These are phyloP conservation scores for Phaeoacremonium minimum DNA, from an alignment of 2,329 filamentous ascomycete genomes.

Conservation along the genomic window DNA sequence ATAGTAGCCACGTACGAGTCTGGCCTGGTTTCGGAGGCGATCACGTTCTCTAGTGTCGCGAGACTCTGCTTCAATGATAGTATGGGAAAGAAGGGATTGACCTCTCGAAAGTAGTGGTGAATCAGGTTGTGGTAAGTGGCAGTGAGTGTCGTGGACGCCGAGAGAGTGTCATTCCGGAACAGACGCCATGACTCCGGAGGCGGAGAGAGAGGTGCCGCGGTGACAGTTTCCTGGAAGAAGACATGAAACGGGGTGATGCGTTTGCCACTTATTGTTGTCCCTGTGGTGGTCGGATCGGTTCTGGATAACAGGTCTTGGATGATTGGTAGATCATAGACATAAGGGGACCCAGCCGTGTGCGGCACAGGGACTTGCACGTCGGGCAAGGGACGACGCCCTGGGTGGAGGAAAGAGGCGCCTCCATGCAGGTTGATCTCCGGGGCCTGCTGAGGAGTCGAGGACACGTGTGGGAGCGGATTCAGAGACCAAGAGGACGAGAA, in stretches of 20 bases:
- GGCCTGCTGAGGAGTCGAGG: no score
- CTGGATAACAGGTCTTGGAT: conserved; percentile 11
- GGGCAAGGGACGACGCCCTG: no score
- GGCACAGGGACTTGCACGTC: conserved; percentile 12
- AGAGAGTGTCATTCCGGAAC: conserved; percentile 3
- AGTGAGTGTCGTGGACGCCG: neutral
- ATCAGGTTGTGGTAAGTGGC: conserved; percentile 6
- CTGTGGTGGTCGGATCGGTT: conserved; percentile 3
- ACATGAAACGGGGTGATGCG: conserved; percentile 5
- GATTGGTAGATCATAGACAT: conserved; percentile 16
- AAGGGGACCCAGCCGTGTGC: conserved; percentile 16
- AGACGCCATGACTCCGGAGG: no score
- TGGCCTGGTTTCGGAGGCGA: no score
- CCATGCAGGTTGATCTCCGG: no score
- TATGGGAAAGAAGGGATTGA: conserved; percentile 18
- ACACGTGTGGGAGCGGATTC: neutral
- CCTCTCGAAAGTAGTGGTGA: conserved; percentile 15
- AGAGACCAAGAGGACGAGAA: conserved; percentile 9
- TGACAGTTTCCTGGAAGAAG: conserved; percentile 4
- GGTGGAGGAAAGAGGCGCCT: neutral
- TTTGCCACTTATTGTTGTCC: conserved; percentile 4
- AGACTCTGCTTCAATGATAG: conserved; percentile 3
- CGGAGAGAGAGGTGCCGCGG: conserved; percentile 8
- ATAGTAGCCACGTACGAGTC: neutral
- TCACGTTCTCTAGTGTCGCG: no score